Evolutionary conservation across 2,329 filamentous ascomycete species (phyloP).

Genomic region (Keithomyces neogunnii): DNA sequence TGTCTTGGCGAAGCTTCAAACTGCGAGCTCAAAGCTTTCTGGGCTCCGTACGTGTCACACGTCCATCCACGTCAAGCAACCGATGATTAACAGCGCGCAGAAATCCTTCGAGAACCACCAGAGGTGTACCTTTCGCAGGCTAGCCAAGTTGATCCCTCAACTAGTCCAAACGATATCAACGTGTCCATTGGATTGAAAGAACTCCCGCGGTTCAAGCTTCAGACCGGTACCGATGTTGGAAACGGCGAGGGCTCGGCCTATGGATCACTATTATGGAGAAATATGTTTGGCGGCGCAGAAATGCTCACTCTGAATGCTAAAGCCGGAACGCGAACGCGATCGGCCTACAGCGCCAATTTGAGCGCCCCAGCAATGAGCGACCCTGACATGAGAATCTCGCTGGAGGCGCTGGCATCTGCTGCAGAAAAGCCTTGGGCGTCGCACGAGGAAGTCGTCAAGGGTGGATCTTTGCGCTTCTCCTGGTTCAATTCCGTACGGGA

Average conservation of each 20-base stretch:
- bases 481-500: conserved; percentile 61
- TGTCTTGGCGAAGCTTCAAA: conserved; percentile 63
- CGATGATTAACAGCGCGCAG: conserved; percentile 34
- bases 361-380: conserved; percentile 77
- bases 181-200: conserved; percentile 77
- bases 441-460: conserved; percentile 82
- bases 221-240: conserved; percentile 90
- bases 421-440: conserved; percentile 89
- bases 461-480: conserved; percentile 65
- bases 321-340: conserved; percentile 80
- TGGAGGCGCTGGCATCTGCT: conserved; percentile 75
- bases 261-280: conserved; percentile 76
- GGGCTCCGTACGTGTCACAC: conserved; percentile 58
- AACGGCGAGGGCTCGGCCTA: conserved; percentile 93
- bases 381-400: conserved; percentile 68
- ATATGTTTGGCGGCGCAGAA: conserved; percentile 91
- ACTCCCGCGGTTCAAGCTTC: conserved; percentile 74
- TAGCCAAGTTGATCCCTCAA: conserved; percentile 56
- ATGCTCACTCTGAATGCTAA: conserved; percentile 80
- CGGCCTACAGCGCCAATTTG: conserved; percentile 81
- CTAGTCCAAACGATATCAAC: conserved; percentile 70
- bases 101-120: conserved; percentile 80
- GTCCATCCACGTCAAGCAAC: background rate
- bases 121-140: conserved; percentile 76
- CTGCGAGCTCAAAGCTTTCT: conserved; percentile 64